A percentile compares a stretch with the other conserved stretches of the same genome.
Conservation (phyloP, 2,329 filamentous ascomycete species). For the Stromatinia cepivora region DNA sequence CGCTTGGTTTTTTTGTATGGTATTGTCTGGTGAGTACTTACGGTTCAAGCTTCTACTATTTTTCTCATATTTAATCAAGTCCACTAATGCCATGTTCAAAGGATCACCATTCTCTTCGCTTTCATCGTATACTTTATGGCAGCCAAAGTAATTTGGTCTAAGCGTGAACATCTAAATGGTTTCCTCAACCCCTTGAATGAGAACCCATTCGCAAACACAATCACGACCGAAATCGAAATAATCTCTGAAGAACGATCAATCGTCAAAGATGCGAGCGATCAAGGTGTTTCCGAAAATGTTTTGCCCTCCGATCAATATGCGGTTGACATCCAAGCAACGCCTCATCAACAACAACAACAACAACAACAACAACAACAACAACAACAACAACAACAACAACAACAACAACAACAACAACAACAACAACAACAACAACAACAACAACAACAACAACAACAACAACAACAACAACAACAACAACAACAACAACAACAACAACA, state of each 20-base stretch:
- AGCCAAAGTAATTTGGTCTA: constrained; percentile 62
- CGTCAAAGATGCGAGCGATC: constrained; percentile 24
- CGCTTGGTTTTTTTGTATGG: constrained; percentile 73
- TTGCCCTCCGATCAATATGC: background rate
- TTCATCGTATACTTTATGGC: constrained; percentile 64
- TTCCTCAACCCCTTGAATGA: constrained; percentile 52
- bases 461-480: background rate
- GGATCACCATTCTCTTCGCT: constrained; percentile 57
- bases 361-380: constrained; percentile 2
- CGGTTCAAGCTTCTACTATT: background rate
- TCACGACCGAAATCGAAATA: constrained; percentile 40
- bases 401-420: constrained; percentile 1
- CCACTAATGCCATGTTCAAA: constrained; percentile 15
- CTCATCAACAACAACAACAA: constrained; percentile 15
- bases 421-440: background rate
- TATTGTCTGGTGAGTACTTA: constrained; percentile 55
- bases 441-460: background rate
- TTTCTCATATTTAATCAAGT: constrained; percentile 32
- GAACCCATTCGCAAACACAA: constrained; percentile 42
- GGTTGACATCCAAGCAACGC: constrained; percentile 24
- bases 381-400: background rate
- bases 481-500: constrained; percentile 2
- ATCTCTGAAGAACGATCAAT: constrained; percentile 48
- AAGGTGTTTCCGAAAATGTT: constrained; percentile 28
- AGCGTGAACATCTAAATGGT: constrained; percentile 61